Evolutionary conservation across 345 rosid genomes (phyloP), one percentile per base, ranked within the genome.

Genomic region (Angophora floribunda): DNA sequence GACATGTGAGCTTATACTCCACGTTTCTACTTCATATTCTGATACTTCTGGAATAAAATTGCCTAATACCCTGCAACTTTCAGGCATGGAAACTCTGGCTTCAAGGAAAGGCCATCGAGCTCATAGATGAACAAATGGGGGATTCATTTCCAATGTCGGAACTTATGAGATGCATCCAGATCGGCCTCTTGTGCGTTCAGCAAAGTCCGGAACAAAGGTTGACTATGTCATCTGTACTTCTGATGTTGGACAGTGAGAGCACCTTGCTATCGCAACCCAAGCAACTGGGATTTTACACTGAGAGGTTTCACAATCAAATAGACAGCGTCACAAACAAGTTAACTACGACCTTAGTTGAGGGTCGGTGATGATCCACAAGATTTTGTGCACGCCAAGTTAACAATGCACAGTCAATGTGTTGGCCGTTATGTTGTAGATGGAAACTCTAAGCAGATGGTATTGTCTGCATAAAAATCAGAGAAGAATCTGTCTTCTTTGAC

Each of bases 101-200:
- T 26, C 88, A 87, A 87, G 90, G 87, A 3, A 55, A 44, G 28
- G 85, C 84, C 4, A 4, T 86, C 85, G 91, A 92, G 14, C 88
- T 96, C 3, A 86, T 92, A 19, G 95, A 94, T 87, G 59, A 88
- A 7, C 59, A 87, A 49, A 22, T 92, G 24, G 79, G 9, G 36
- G 90, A 88, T 9, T 87, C 85, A 6, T 89, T 30, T 70, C 70
- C 90, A 4, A 28, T 24, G 10, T 14, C 87, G 1, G 94, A 94
- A 82, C 86, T 87, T 2, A 30, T 22, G 28, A 59, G 67, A 26
- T 59, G 30, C 30, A 59, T 59, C 67, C 7, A 11, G 67, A 26
- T 59, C 26, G 67, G 30, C 28, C 67, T 59, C 30, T 26, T 26
- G 30, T 59, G 67, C 67, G 15, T 26, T 59, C 67, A 59, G 67